Conservation (phyloP, 2,329 filamentous ascomycete species). For the Penicillium sp. region DNA sequence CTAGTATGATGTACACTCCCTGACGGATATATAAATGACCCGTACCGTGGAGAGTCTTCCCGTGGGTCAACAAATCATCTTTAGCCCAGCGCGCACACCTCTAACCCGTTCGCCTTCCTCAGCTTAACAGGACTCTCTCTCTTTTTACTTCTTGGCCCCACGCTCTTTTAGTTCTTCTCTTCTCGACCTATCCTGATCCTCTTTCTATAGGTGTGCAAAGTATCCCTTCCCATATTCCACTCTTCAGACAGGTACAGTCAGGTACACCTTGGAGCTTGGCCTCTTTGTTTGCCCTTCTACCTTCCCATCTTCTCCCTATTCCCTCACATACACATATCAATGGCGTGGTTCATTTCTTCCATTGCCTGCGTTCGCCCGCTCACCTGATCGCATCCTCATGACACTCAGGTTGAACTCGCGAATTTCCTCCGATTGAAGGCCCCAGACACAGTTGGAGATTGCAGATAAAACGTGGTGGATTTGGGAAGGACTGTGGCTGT, state of each 20-base stretch:
- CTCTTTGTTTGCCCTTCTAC: constrained; percentile 1
- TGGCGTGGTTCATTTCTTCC: constrained; percentile 14
- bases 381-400: constrained; percentile 23
- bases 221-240: constrained; percentile 1
- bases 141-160: neutral
- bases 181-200: neutral
- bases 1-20: neutral
- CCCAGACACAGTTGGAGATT: neutral
- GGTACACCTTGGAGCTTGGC: constrained; percentile 5
- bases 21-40: constrained; percentile 1
- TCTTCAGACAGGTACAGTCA: constrained; percentile 17
- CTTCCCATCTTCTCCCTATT: neutral
- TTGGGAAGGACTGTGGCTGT: neutral
- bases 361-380: constrained; percentile 21
- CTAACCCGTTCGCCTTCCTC: constrained; percentile 4
- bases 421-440: neutral
- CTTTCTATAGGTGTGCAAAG: constrained; percentile 1
- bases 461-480: neutral
- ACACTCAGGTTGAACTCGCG: constrained; percentile 15
- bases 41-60: constrained; percentile 6
- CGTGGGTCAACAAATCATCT: constrained; percentile 26
- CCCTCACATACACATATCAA: constrained; percentile 5
- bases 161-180: neutral
- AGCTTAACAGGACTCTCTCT: neutral
- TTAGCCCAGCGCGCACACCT: constrained; percentile 17